Base-by-base conservation (phyloP, 2,329 filamentous ascomycete genomes). In the Ophiostoma novo-ulmi region DNA sequence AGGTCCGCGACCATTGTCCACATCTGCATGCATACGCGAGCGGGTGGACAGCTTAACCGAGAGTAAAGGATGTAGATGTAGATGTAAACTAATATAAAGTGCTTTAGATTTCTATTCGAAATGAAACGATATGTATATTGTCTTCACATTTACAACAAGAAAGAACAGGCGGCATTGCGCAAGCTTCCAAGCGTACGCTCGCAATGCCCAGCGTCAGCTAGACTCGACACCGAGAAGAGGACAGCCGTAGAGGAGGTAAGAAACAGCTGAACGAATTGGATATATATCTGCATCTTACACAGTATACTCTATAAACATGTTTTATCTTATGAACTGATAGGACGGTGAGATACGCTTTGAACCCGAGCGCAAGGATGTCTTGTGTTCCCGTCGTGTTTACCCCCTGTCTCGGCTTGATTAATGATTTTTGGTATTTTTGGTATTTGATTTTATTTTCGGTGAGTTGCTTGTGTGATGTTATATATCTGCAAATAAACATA, bases 11-110 rank as follows among this genome's bases (percentile, higher is more conserved):
- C 13, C 63, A 66, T 20, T 66, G 38, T 31, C 64, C 8, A 22
- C 17, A 39, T 31, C 64, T 22, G 22, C 22, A 13, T 67, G 65
- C 65, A 67, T 48, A 67, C 13, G 65, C 65, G 39, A 44, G 63
- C 36, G 22, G 39, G 65, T 39, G n/a, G 65, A 48, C 65, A 35
- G 38, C 65, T 67, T 67, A 67, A 67, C 65, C 65, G 65, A 67
- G 65, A 67, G 39, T 14, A 39, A 67, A 22, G 26, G 7, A 61
- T 11, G 52, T n/a, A 48, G 44, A 48, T 11, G 14, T 17, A 58
- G 52, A 26, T 26, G 22, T 13, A 31, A 31, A 31, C 3, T 31
- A 31, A 31, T 31, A 31, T 31, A 31, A 31, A 3, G 31, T 31
- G 31, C 31, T 31, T 31, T 31, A 31, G 31, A 31, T 31, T 31